Base-by-base conservation (phyloP, 1,284 basidiomycete genomes). In the Naganishia liquefaciens region DNA sequence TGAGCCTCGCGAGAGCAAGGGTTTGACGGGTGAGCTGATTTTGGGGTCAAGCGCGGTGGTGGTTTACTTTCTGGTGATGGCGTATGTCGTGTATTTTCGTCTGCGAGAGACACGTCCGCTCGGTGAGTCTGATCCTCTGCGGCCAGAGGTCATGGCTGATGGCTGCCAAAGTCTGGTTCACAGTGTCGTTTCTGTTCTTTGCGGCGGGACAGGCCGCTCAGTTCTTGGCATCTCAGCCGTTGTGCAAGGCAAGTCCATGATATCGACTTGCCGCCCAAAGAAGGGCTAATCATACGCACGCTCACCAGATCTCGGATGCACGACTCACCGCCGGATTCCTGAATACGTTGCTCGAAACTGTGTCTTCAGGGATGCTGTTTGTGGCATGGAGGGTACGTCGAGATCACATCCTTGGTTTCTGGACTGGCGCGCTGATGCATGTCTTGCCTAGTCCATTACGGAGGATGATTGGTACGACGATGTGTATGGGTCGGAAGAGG, bases 281-380 rank as follows among this genome's bases (percentile, higher is more conserved):
- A n/a, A n/a, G n/a, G n/a, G n/a, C n/a, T n/a, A n/a, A n/a, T n/a
- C n/a, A n/a, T n/a, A n/a, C n/a, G n/a, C n/a, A n/a, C n/a, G n/a
- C n/a, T n/a, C n/a, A n/a, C n/a, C 85, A 80, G 87, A 84, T 84
- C 21, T 83, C 88, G 17, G 80, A 82, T 62, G 76, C 80, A 43
- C 88, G 86, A 72, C 77, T 93, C 39, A 91, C 93, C 75, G 89
- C 88, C 11, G 86, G 88, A 2, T 92, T 93, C 75, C 76, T 93
- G 13, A 87, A 89, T 0, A 91, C 90, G 0, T 54, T 77, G n/a
- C 60, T 74, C 9, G 72, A 79, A 74, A 89, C 89, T 0, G 85
- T 84, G 0, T 78, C 88, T 0, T 84, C 93, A 0, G 83, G 81
- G n/a, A 80, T 85, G 15, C 69, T 93, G 21, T 91, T 86, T 76